phyloP scores from a whole-genome alignment of 2,329 filamentous ascomycete species.

The Ophiostoma himal-ulmi region DNA sequence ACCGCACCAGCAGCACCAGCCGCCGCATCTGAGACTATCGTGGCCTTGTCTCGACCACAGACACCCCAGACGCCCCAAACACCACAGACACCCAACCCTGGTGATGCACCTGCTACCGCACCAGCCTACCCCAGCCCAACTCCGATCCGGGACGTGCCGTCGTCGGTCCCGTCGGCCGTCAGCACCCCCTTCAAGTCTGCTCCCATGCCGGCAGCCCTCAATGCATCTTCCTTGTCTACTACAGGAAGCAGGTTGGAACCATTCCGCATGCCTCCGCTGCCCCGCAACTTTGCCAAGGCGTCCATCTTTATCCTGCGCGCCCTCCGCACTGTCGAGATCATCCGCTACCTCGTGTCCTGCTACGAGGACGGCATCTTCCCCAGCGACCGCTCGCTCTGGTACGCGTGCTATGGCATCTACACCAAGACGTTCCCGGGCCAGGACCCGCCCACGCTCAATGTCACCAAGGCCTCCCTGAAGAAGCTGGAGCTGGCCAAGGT shows the following conservation, averaged over 20 bases:
- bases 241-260: background rate
- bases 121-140: constrained; percentile 5
- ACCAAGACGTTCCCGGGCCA: constrained; percentile 37
- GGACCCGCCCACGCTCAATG: constrained; percentile 38
- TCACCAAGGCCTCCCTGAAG: constrained; percentile 37
- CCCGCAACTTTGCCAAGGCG: constrained; percentile 23
- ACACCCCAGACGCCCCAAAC: background rate
- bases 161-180: background rate
- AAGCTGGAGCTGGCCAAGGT: constrained; percentile 36
- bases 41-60: background rate
- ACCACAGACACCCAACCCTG: background rate
- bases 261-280: constrained; percentile 25
- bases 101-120: background rate
- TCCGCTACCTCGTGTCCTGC: constrained; percentile 37
- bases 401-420: constrained; percentile 44
- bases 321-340: constrained; percentile 37
- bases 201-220: background rate
- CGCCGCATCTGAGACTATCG: background rate
- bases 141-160: background rate
- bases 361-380: constrained; percentile 45
- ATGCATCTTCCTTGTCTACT: background rate
- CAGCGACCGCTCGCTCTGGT: constrained; percentile 46
- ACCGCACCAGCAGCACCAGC: background rate
- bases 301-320: constrained; percentile 25
- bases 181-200: background rate